Base-by-base conservation (phyloP, 1,139 yeast genomes). In the Sugiyamaella japonica region DNA sequence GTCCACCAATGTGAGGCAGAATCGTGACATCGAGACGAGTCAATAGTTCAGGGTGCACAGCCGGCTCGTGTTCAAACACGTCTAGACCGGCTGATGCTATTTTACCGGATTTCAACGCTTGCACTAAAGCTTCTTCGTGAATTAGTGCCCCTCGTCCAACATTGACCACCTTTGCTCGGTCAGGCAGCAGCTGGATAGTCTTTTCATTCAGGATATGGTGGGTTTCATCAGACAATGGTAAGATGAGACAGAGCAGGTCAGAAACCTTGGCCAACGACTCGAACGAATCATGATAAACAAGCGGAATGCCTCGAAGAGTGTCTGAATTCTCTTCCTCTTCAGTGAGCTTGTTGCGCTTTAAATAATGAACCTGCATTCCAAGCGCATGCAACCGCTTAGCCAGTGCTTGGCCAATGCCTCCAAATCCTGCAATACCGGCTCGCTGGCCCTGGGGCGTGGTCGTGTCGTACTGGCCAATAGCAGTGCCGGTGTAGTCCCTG, bases 1-100 rank as follows among this genome's bases (percentile, higher is more conserved):
- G 81, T 25, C 91, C 84, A 0, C 91, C 96, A 37, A 85, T 69
- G 68, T 88, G 96, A 8, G 96, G 96, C 13, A 89, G 80, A 49
- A 86, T 70, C 0, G 85, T 73, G n/a, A 86, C 89, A 68, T 88
- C 89, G 65, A 82, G 77, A 64, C 95, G 77, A 12, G 73, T 71
- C 31, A 80, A 63, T 50, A 86, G 76, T 31, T 74, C 82, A 12
- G 76, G 76, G 59, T 81, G 78, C 10, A 86, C 77, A 0, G 57
- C 53, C 2, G 91, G 91, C 69, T 89, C 97, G 39, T 79, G 69
- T 62, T 83, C 86, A 70, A 76, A 88, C 4, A 89, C 97, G 65
- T 89, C 97, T 45, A 89, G 73, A 0, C 96, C 97, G 13, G 85
- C 93, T 65, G 85, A 81, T 20, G 78, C 70, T 2, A 90, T 77